A percentile compares a stretch with the other conserved stretches of the same genome.
These are phyloP conservation scores for maize (Zea mays) DNA, from an alignment of 176 grass and related monocot genomes.

Conservation along the genomic window Zm-B73-REFERENCE-NAM-5.0 NC_050104.1:151019501-151020000, in stretches of 20 bases:
- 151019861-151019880: slow-evolving; percentile 11
- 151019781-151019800: slow-evolving; percentile 95
- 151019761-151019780: slow-evolving; percentile 82
- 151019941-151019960: slow-evolving; percentile 93
- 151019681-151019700: slow-evolving; percentile 90
- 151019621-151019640: slow-evolving; percentile 97
- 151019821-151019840: slow-evolving; percentile 86
- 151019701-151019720: slow-evolving; percentile 81
- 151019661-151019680: slow-evolving; percentile 88
- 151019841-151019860: neutral
- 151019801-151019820: slow-evolving; percentile 98
- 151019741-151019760: slow-evolving; percentile 93
- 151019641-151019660: slow-evolving; percentile 93
- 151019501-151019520: neutral
- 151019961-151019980: slow-evolving; percentile 78
- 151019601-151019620: slow-evolving; percentile 81
- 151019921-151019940: slow-evolving; percentile 94
- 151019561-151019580: slow-evolving; percentile 80
- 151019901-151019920: slow-evolving; percentile 29
- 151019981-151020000: slow-evolving; percentile 82
- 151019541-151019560: slow-evolving; percentile 66
- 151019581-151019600: slow-evolving; percentile 73
- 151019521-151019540: neutral
- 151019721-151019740: slow-evolving; percentile 95
- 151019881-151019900: neutral